A percentile compares a stretch with the other conserved stretches of the same genome.
phyloP scores from a whole-genome alignment of 2,329 filamentous ascomycete genomes.

The Fusarium dlaminii region DNA sequence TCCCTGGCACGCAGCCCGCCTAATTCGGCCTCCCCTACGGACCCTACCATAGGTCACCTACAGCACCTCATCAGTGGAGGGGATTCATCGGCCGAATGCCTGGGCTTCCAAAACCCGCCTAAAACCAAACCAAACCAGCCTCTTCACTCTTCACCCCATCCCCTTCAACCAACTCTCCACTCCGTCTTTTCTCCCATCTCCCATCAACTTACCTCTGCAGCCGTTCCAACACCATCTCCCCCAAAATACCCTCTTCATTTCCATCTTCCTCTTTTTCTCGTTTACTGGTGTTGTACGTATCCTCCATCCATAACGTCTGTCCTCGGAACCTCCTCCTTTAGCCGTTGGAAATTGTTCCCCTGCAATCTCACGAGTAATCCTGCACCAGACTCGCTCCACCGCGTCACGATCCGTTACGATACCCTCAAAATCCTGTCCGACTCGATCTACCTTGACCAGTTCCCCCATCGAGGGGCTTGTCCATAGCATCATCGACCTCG shows the following conservation, averaged over 20 bases:
- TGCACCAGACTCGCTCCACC: constrained; percentile 35
- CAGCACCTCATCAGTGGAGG: neutral
- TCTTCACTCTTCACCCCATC: constrained; percentile 32
- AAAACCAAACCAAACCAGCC: constrained; percentile 40
- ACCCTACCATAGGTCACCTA: neutral
- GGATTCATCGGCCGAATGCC: constrained; percentile 25
- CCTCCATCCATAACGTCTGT: constrained; percentile 10
- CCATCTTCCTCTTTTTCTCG: constrained; percentile 22
- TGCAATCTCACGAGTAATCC: constrained; percentile 31
- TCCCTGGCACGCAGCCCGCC: constrained; percentile 32
- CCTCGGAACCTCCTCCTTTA: constrained; percentile 21
- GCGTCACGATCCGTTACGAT: constrained; percentile 40
- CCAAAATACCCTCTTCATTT: constrained; percentile 25
- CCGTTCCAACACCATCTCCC: constrained; percentile 31
- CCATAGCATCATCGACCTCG: constrained; percentile 21
- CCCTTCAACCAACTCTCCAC: constrained; percentile 20
- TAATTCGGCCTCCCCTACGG: constrained; percentile 35
- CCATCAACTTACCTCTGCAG: constrained; percentile 25
- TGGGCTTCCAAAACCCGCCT: constrained; percentile 38
- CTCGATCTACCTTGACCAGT: constrained; percentile 31
- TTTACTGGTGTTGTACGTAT: constrained; percentile 25
- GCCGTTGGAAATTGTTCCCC: constrained; percentile 10
- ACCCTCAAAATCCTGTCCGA: constrained; percentile 34
- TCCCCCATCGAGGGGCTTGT: constrained; percentile 40
- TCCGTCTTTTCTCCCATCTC: constrained; percentile 34